A percentile compares a stretch with the other conserved stretches of the same genome.
These are phyloP conservation scores for Ajuga chamaepitys DNA, from an alignment of 257 asterid species.

Conservation along the genomic window DNA sequence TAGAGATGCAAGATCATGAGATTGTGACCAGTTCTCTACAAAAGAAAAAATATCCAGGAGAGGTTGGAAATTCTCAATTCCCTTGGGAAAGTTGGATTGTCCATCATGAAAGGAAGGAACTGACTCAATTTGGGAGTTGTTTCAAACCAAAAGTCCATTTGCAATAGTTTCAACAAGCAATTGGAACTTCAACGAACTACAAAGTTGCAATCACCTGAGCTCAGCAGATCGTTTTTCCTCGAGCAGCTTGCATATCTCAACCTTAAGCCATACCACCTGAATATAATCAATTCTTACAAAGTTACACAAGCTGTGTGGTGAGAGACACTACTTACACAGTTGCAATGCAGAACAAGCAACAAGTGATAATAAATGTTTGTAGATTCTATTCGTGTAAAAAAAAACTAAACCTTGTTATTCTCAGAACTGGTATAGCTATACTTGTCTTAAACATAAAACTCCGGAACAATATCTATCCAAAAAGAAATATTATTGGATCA, in stretches of 20 bases:
- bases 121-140: no score
- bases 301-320: not conserved
- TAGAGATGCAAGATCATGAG: not conserved
- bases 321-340: not conserved
- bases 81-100: not conserved
- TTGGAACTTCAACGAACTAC: not conserved
- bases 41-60: not conserved
- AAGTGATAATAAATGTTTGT: not conserved
- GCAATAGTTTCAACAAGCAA: not conserved
- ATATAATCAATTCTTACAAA: slow-evolving; percentile 10
- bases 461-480: not conserved
- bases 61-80: not conserved
- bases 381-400: not conserved
- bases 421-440: not conserved
- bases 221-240: slow-evolving; percentile 89
- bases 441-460: not conserved
- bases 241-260: slow-evolving; percentile 77
- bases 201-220: slow-evolving; percentile 52
- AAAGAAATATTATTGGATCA: not conserved
- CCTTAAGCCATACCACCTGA: slow-evolving; percentile 89
- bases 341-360: not conserved
- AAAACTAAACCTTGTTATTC: not conserved
- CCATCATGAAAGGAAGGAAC: not conserved
- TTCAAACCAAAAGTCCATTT: not conserved
- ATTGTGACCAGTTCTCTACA: not conserved